A percentile compares a stretch with the other conserved stretches of the same genome.
phyloP scores from a whole-genome alignment of 2,329 filamentous ascomycete species.

The Pseudofabraea citricarpa region DNA sequence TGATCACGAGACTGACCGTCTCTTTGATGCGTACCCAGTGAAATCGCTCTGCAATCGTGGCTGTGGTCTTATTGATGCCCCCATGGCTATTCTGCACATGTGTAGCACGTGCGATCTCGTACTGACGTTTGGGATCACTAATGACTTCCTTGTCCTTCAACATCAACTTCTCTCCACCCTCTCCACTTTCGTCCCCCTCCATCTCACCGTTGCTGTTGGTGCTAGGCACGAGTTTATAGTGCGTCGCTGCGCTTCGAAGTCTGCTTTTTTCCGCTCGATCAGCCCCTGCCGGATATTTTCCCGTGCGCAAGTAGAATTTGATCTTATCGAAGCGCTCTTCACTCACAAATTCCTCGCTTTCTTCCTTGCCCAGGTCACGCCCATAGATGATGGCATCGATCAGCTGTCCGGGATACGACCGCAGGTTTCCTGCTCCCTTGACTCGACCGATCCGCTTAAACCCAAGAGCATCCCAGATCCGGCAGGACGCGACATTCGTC shows the following conservation, averaged over 20 bases:
- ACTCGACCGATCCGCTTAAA: slow-evolving; percentile 70
- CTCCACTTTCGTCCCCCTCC: not conserved
- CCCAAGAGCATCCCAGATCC: slow-evolving; percentile 69
- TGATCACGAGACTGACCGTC: slow-evolving; percentile 90
- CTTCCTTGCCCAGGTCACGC: slow-evolving; percentile 43
- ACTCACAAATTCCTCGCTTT: slow-evolving; percentile 78
- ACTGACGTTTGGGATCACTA: slow-evolving; percentile 82
- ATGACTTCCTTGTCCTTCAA: slow-evolving; percentile 98
- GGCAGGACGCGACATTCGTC: slow-evolving; percentile 66
- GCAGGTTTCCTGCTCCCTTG: slow-evolving; percentile 47
- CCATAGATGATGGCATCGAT: slow-evolving; percentile 60
- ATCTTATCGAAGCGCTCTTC: slow-evolving; percentile 99
- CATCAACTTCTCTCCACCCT: slow-evolving; percentile 72
- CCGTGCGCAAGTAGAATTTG: slow-evolving; percentile 91
- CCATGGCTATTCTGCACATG: slow-evolving; percentile 70
- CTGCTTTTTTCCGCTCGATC: slow-evolving; percentile 95
- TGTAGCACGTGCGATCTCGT: slow-evolving; percentile 76
- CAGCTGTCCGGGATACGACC: slow-evolving; percentile 44
- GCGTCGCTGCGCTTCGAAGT: slow-evolving; percentile 85
- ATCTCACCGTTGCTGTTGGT: not conserved
- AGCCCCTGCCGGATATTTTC: slow-evolving; percentile 87
- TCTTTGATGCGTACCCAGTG: slow-evolving; percentile 99
- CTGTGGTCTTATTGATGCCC: slow-evolving; percentile 97
- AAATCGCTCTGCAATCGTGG: slow-evolving; percentile 86
- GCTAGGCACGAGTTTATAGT: slow-evolving; percentile 75